Percentiles rank a stretch among this genome's conserved stretches.
phyloP scores from a whole-genome alignment of 306 rosid genomes.

The Clitoria ternatea region DNA sequence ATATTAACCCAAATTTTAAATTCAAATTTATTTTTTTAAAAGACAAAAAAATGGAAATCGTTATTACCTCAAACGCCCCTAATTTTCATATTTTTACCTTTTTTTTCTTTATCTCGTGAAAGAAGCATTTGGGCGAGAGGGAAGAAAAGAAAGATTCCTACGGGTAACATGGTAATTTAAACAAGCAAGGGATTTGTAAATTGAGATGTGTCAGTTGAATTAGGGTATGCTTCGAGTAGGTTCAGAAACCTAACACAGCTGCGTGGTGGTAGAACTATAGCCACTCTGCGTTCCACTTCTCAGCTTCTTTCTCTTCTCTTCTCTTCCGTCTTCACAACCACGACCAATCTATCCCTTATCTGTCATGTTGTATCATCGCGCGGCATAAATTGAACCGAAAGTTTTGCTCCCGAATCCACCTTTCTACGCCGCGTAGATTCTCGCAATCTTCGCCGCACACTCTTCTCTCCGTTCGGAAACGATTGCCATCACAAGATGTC shows the following conservation, averaged over 20 bases:
- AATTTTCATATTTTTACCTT: too few species aligned
- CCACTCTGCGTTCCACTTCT: not conserved
- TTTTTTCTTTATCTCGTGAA: too few species aligned
- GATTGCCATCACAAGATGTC: conserved; percentile 66
- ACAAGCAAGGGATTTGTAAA: not conserved
- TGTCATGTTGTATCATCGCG: not conserved
- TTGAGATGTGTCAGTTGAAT: not conserved
- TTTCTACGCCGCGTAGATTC: not conserved
- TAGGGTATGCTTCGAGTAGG: conserved; percentile 32
- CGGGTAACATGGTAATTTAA: conserved; percentile 18
- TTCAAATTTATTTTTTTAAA: too few species aligned
- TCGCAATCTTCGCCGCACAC: conserved; percentile 26
- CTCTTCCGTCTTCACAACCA: not conserved
- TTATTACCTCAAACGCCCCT: too few species aligned
- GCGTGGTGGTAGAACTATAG: not conserved
- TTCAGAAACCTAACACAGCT: conserved; percentile 15
- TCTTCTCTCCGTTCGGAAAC: conserved; percentile 28
- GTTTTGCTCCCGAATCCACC: not conserved
- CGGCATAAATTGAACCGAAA: not conserved
- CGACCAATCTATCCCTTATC: not conserved
- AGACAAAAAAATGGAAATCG: too few species aligned
- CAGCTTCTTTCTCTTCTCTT: not conserved
- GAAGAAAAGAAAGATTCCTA: too few species aligned
- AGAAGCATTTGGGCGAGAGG: too few species aligned
- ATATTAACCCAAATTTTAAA: too few species aligned